Percentiles rank a stretch among this genome's conserved stretches.
phyloP scores from a whole-genome alignment of 371 early-diverging fungal genomes.

The Lichtheimia ornata region DNA sequence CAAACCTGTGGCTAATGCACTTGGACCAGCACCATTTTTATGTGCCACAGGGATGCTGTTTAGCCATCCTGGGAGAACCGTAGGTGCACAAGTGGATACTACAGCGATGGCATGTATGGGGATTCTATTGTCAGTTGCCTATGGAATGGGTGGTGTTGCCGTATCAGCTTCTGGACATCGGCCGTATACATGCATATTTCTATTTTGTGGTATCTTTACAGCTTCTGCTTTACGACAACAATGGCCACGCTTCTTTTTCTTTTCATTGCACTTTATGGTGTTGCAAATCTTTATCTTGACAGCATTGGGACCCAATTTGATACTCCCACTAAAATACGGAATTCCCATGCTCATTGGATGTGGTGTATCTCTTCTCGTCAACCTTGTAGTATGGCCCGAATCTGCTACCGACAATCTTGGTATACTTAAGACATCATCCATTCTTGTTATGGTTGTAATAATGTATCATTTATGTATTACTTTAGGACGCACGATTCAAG shows the following conservation, averaged over 20 bases:
- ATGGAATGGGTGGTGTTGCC: constrained; percentile 26
- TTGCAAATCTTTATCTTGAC: constrained; percentile 29
- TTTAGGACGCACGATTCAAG: constrained; percentile 41
- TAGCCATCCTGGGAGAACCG: constrained; percentile 46
- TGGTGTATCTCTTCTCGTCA: constrained; percentile 33
- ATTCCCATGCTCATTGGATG: constrained; percentile 26
- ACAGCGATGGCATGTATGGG: constrained; percentile 40
- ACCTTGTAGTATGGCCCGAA: constrained; percentile 48
- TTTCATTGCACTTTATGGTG: constrained; percentile 34
- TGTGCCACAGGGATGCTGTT: constrained; percentile 41
- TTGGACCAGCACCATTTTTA: constrained; percentile 50
- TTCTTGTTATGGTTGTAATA: neutral
- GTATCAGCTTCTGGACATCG: constrained; percentile 12
- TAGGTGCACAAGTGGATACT: constrained; percentile 48
- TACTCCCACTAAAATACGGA: constrained; percentile 17
- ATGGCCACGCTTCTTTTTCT: constrained; percentile 29
- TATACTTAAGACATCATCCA: neutral
- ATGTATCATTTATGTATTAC: neutral
- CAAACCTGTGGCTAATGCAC: constrained; percentile 21
- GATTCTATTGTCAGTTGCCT: constrained; percentile 14
- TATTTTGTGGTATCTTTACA: constrained; percentile 17
- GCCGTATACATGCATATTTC: constrained; percentile 3
- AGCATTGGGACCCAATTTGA: neutral
- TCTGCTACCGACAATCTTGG: constrained; percentile 47
- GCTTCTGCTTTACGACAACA: constrained; percentile 25